Evolutionary conservation across 345 rosid genomes (phyloP).

Genomic region (Draba incana): DNA sequence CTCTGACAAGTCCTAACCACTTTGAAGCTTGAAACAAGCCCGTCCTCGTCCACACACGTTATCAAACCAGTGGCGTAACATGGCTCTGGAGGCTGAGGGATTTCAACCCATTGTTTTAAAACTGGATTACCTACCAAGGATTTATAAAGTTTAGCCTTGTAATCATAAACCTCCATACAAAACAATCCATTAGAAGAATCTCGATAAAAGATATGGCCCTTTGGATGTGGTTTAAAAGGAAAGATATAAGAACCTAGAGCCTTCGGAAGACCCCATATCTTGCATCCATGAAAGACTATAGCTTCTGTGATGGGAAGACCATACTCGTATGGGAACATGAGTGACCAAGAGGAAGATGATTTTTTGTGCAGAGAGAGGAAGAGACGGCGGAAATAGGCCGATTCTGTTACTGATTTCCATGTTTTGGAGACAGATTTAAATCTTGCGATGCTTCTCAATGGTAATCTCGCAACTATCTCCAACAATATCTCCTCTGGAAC

Average conservation of each 20-base stretch:
- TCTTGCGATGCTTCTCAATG: slow-evolving; percentile 11
- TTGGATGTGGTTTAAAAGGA: neutral
- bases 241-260: slow-evolving; percentile 10
- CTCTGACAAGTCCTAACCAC: slow-evolving; percentile 6
- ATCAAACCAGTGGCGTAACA: neutral
- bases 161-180: neutral
- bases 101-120: slow-evolving; percentile 27
- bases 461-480: slow-evolving; percentile 21
- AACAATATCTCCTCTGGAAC: slow-evolving; percentile 11
- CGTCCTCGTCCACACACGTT: slow-evolving; percentile 9
- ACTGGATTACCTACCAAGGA: slow-evolving; percentile 29
- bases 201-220: neutral
- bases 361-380: slow-evolving; percentile 1
- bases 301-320: slow-evolving; percentile 15
- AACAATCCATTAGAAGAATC: slow-evolving; percentile 23
- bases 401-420: slow-evolving; percentile 19
- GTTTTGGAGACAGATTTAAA: slow-evolving; percentile 11
- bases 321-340: slow-evolving; percentile 7
- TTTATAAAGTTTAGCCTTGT: neutral
- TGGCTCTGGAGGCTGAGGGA: slow-evolving; percentile 15
- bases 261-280: slow-evolving; percentile 13
- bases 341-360: slow-evolving; percentile 24
- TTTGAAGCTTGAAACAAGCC: slow-evolving; percentile 19
- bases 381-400: neutral
- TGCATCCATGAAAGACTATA: slow-evolving; percentile 15